These are phyloP conservation scores for Piper betle DNA, from an alignment of 164 flowering plant species.

Conservation along the genomic window DNA sequence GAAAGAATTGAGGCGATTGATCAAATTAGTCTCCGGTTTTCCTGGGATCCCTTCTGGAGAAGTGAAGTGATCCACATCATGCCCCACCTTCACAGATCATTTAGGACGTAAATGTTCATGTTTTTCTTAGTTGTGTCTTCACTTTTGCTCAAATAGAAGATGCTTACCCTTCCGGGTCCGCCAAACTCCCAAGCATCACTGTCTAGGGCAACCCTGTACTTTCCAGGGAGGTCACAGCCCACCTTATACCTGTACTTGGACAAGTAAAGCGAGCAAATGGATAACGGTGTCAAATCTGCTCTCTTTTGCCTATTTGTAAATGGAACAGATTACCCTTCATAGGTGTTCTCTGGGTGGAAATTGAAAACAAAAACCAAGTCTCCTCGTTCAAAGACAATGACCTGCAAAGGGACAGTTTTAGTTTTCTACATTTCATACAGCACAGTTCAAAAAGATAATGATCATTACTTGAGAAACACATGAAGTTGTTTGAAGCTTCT, in stretches of 20 bases:
- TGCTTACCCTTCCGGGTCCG: constrained; percentile 86
- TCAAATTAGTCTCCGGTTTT: constrained; percentile 88
- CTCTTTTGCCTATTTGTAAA: not conserved
- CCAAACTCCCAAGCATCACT: constrained; percentile 95
- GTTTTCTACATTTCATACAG: not conserved
- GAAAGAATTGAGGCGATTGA: constrained; percentile 89
- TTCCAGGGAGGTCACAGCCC: constrained; percentile 94
- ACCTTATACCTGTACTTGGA: constrained; percentile 61
- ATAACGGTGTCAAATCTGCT: not conserved
- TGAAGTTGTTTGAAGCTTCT: not conserved
- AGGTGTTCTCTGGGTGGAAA: constrained; percentile 76
- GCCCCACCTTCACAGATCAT: constrained; percentile 46
- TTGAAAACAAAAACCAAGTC: constrained; percentile 90
- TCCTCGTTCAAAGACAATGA: constrained; percentile 93
- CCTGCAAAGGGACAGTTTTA: constrained; percentile 26
- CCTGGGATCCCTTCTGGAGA: constrained; percentile 96
- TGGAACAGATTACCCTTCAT: constrained; percentile 56
- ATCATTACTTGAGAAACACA: not conserved
- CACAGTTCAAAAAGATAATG: not conserved
- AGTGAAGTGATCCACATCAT: constrained; percentile 89
- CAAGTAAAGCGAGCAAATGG: not conserved
- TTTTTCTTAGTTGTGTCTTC: not conserved
- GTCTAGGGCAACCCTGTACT: constrained; percentile 80
- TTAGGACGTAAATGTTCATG: not conserved
- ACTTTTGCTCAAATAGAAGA: not conserved